Evolutionary conservation across 768 basidiomycete species (phyloP).

Genomic region (Pholiota microspora): DNA sequence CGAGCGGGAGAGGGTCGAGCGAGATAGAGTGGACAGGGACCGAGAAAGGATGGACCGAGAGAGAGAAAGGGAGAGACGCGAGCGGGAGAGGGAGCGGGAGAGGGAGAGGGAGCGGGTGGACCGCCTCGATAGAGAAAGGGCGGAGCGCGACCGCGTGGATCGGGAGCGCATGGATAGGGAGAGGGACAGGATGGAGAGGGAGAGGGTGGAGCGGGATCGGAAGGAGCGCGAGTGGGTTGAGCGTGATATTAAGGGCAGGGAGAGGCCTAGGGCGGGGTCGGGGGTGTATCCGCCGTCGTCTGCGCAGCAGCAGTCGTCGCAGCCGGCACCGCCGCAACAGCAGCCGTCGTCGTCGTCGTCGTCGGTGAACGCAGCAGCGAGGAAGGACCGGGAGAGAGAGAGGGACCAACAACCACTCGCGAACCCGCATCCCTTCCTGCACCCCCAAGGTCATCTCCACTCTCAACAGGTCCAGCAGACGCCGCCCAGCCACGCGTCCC

Average conservation of each 20-base stretch:
- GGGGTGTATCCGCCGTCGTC: background rate
- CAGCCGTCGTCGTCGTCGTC: too few relatives aligned
- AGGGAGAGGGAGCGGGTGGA: too few relatives aligned
- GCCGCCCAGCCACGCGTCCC: background rate
- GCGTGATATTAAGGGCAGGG: constrained; percentile 15
- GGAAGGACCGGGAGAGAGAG: background rate
- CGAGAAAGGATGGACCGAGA: constrained; percentile 7
- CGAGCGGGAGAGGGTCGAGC: constrained; percentile 10
- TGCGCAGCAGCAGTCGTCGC: too few relatives aligned
- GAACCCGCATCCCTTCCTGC: constrained; percentile 11
- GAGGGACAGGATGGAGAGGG: constrained; percentile 6
- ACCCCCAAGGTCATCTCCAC: constrained; percentile 8
- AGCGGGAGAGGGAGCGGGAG: constrained; percentile 12
- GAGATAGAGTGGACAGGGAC: constrained; percentile 12
- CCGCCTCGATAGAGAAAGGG: background rate
- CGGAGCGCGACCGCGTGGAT: background rate
- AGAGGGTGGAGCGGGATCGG: constrained; percentile 1
- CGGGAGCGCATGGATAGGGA: constrained; percentile 9
- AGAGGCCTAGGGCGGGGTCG: background rate
- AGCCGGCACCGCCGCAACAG: too few relatives aligned
- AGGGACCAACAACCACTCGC: background rate
- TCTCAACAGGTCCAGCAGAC: constrained; percentile 2
- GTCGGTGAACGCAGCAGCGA: background rate
- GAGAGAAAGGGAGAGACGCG: too few relatives aligned
- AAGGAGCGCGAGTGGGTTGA: constrained; percentile 8